These are phyloP conservation scores for Flagelloscypha sp. DNA, from an alignment of 768 basidiomycete species.

Conservation along the genomic window DNA sequence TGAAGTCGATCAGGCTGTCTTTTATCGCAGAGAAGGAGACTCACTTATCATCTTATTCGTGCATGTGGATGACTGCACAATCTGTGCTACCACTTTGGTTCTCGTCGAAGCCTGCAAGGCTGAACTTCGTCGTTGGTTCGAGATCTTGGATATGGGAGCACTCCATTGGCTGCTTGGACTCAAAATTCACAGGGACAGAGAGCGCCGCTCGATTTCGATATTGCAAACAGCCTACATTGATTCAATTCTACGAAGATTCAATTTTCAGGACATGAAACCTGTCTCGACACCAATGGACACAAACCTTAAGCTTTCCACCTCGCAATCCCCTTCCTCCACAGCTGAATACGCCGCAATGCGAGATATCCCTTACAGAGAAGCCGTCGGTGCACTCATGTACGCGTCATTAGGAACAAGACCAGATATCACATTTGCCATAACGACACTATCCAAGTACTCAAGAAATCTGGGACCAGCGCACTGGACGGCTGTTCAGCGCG, in stretches of 20 bases:
- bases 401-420: neutral
- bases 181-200: conserved; percentile 7
- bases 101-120: conserved; percentile 5
- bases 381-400: conserved; percentile 12
- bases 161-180: conserved; percentile 11
- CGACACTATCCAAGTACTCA: conserved; percentile 14
- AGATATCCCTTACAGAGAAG: conserved; percentile 11
- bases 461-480: conserved; percentile 15
- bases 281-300: conserved; percentile 24
- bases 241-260: conserved; percentile 19
- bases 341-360: conserved; percentile 9
- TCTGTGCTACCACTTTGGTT: conserved; percentile 1
- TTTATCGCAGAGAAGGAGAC: conserved; percentile 10
- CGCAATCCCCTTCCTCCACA: neutral
- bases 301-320: conserved; percentile 13
- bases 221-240: conserved; percentile 26
- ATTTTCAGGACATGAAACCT: conserved; percentile 17
- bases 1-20: conserved; percentile 19
- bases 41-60: conserved; percentile 11
- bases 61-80: conserved; percentile 15
- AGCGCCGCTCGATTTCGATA: conserved; percentile 17
- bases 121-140: conserved; percentile 1
- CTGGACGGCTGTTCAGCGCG: conserved; percentile 20
- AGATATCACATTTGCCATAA: conserved; percentile 17
- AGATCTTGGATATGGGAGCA: conserved; percentile 7